These are phyloP conservation scores for Phytopythium delawarense DNA, from an alignment of 352 stramenopile species.

Conservation along the genomic window DNA sequence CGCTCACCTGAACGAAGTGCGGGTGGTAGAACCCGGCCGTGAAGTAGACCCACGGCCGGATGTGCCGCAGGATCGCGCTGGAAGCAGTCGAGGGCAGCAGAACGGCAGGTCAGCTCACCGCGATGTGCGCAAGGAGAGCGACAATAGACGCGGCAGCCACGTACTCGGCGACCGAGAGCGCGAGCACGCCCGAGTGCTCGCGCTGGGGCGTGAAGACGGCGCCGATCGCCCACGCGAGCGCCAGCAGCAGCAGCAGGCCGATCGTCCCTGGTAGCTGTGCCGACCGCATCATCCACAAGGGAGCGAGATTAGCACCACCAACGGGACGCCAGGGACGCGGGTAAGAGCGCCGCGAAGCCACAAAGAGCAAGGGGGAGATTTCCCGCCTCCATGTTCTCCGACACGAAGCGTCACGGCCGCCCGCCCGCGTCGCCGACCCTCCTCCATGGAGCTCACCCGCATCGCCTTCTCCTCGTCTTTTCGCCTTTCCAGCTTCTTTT, in stretches of 20 bases:
- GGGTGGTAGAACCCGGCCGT: constrained; percentile 86
- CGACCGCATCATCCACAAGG: not conserved
- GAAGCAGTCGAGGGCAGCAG: not conserved
- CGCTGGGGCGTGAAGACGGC: constrained; percentile 65
- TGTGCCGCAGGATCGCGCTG: constrained; percentile 82
- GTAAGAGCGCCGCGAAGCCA: not conserved
- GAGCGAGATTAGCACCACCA: not conserved
- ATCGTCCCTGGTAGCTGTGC: constrained; percentile 68
- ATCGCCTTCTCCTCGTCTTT: not conserved
- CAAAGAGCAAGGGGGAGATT: not conserved
- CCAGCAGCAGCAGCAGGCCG: constrained; percentile 50
- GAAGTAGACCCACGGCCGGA: constrained; percentile 83
- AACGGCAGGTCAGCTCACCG: not conserved
- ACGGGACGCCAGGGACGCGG: not conserved
- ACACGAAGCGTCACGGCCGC: not conserved
- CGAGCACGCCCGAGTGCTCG: constrained; percentile 62
- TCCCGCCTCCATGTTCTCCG: not conserved
- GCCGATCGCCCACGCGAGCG: constrained; percentile 69
- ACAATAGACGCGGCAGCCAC: constrained; percentile 5
- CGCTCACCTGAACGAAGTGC: constrained; percentile 69
- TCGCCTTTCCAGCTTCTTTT: not conserved
- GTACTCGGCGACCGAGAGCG: constrained; percentile 78
- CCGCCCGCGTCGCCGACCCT: not conserved
- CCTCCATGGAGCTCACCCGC: not conserved
- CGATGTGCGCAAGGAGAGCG: not conserved